Evolutionary conservation across 176 grass and related monocot genomes (phyloP), one percentile per base, ranked within the genome.

Genomic region (Oropetium thomaeum): DNA sequence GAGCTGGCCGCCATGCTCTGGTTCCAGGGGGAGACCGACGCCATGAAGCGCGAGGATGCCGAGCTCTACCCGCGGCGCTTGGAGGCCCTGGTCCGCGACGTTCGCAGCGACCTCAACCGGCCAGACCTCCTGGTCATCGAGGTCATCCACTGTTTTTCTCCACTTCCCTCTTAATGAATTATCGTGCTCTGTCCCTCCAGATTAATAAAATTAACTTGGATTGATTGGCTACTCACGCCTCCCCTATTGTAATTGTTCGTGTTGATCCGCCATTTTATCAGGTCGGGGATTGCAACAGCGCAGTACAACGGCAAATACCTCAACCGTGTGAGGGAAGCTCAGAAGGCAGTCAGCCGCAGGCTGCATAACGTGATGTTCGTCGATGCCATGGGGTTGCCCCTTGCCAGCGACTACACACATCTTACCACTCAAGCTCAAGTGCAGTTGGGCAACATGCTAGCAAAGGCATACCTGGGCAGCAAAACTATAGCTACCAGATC

Each of bases 1-100:
- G 51, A 31, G 13, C 16, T 92, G 15, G 85, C 25, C 7, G 89
- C 85, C 8, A 43, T 92, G 82, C 57, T 92, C 1, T 92, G 89
- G 89, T 92, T 80, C 78, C 89, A 92, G 70, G 89, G 89, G 12
- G 89, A 92, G 89, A 78, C 81, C 3, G 89, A 92, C 75, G 85
- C 89, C 11, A 77, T 88, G 41, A 5, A 19, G 5, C 79, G 58
- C 5, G 65, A 65, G 48, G 85, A 92, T 58, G 89, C 79, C 5
- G 28, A 40, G 27, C 69, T 48, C 2, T 92, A 88, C 86, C 0
- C 23, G 51, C 8, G 51, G 2, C 14, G 70, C 10, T 82, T 92
- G 82, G 85, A 88, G 79, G 76, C 57, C 0, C 33, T 92, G 5
- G 73, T 92, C 5, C 69, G 29, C 5, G 64, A 92, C 40, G 64